These are phyloP conservation scores for Sarocladiaceae sp. DNA, from an alignment of 2,329 filamentous ascomycete species.

Conservation along the genomic window DNA sequence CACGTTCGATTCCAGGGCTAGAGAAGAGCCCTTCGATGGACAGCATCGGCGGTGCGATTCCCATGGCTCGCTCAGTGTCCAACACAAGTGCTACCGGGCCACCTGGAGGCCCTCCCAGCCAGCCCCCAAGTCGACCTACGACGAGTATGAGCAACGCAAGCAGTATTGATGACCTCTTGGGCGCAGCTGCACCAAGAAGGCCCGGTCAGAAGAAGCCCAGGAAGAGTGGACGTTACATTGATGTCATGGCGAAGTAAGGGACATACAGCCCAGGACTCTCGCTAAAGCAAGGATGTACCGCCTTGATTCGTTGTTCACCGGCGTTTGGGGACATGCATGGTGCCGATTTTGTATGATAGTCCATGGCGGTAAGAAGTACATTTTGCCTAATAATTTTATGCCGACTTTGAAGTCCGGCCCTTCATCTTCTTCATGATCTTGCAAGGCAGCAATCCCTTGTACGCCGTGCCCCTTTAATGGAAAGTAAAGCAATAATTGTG, in stretches of 20 bases:
- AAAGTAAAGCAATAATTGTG: neutral
- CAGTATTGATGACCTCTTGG: slow-evolving; percentile 89
- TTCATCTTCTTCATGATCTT: too few species aligned
- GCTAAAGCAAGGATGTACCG: neutral
- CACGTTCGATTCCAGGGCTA: slow-evolving; percentile 25
- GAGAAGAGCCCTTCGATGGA: slow-evolving; percentile 31
- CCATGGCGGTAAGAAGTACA: neutral
- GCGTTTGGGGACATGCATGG: slow-evolving; percentile 3
- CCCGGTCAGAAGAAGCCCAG: slow-evolving; percentile 63
- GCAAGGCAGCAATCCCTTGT: too few species aligned
- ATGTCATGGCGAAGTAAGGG: slow-evolving; percentile 78
- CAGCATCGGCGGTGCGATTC: slow-evolving; percentile 29
- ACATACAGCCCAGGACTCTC: too few species aligned
- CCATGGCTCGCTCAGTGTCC: slow-evolving; percentile 45
- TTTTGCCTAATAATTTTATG: slow-evolving; percentile 7
- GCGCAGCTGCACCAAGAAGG: slow-evolving; percentile 67
- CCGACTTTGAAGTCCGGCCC: neutral
- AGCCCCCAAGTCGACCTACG: slow-evolving; percentile 64
- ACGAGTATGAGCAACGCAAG: slow-evolving; percentile 89
- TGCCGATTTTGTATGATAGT: slow-evolving; percentile 4
- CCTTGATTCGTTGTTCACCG: neutral
- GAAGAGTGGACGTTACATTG: slow-evolving; percentile 86
- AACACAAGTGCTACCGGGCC: slow-evolving; percentile 35
- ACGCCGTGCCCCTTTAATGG: too few species aligned
- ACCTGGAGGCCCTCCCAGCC: slow-evolving; percentile 29